Evolutionary conservation across 2,329 filamentous ascomycete species (phyloP), one percentile per base, ranked within the genome.

Genomic region (Colletotrichum phormii): DNA sequence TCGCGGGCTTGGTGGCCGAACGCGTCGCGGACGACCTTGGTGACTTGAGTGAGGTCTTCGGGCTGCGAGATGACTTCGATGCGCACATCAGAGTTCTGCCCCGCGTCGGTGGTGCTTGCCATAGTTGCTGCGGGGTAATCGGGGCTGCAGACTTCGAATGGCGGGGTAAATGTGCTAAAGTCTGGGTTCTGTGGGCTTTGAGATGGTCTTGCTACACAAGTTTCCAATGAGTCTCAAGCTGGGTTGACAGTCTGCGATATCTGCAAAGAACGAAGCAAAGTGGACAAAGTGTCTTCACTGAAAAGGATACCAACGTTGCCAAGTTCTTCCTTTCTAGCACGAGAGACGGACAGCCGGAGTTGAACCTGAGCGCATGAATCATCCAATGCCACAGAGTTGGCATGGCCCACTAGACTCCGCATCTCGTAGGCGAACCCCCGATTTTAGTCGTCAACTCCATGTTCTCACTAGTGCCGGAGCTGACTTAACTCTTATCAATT

Each of bases 1-100:
- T 91, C 89, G 33, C 79, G 79, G 13, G 81, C 81, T 76, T 91
- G 89, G 18, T 77, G 77, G 29, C 88, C 89, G 72, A 91, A 91
- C 6, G 82, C 77, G 5, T 78, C 76, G 67, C 75, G 71, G 7
- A 74, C 72, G 67, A 77, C 77, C 18, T 77, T 72, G 73, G 80
- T 80, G 9, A 65, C 76, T 22, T 69, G 72, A 2, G 64, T 24
- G 58, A 82, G 71, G 75, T 83, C 81, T 1, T 77, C 70, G 12
- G 75, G 73, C 35, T 76, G 75, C 13, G 76, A 75, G 72, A 81
- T 77, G 53, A 77, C 72, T 35, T 81, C 79, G 46, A 83, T 37
- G 64, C 55, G 73, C 37, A 75, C 46, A 49, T 74, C 74, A 35
- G 33, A 24, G 53, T 26, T 51, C 26, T 60, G 46, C 55, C 63